Conservation (phyloP, 2,329 filamentous ascomycete species). For the Magnaporthiopsis rhizophila region DNA sequence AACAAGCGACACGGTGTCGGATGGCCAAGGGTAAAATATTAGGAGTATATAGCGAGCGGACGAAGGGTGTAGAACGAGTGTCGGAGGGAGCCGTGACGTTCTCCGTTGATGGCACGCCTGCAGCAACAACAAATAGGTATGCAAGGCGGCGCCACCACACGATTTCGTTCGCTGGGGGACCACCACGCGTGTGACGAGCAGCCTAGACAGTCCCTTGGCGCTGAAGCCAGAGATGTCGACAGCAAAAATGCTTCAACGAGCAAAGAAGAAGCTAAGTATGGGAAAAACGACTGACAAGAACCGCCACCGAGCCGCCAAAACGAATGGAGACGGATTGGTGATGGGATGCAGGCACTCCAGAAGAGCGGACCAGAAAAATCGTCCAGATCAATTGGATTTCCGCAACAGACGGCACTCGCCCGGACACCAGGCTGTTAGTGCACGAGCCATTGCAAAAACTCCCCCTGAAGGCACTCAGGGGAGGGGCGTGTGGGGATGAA, state of each 20-base stretch:
- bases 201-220: neutral
- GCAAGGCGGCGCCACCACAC: neutral
- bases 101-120: neutral
- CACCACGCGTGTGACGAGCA: neutral
- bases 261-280: slow-evolving; percentile 14
- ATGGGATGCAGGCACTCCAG: slow-evolving; percentile 7
- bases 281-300: slow-evolving; percentile 28
- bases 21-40: neutral
- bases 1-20: neutral
- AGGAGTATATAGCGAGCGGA: neutral
- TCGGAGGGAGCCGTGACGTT: neutral
- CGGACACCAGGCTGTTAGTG: neutral
- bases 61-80: neutral
- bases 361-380: neutral
- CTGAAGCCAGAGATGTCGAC: neutral
- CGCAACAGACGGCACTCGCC: neutral
- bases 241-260: slow-evolving; percentile 9
- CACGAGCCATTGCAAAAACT: neutral
- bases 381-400: neutral
- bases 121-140: neutral
- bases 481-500: neutral
- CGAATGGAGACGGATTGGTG: slow-evolving; percentile 44
- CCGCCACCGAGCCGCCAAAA: slow-evolving; percentile 38
- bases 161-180: neutral
- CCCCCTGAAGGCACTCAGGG: neutral